phyloP scores from a whole-genome alignment of 176 grass and related monocot species.

The Eremochloa ophiuroides region DNA sequence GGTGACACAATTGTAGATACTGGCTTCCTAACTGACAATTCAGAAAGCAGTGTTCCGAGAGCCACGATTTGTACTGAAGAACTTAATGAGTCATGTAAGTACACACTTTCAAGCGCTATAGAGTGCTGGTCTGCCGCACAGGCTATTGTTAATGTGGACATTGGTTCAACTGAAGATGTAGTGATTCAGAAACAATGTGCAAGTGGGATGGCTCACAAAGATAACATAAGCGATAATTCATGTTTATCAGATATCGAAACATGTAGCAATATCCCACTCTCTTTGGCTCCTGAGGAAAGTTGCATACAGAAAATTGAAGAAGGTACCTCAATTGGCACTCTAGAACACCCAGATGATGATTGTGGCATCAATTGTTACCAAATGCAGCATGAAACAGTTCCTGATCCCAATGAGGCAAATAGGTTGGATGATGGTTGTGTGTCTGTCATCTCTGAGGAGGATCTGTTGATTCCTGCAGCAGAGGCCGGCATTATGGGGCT shows the following conservation, averaged over 20 bases:
- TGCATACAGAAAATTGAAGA: constrained; percentile 35
- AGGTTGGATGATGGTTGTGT: constrained; percentile 48
- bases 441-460: constrained; percentile 43
- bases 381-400: constrained; percentile 35
- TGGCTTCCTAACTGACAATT: constrained; percentile 26
- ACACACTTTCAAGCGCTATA: constrained; percentile 26
- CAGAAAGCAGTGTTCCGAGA: constrained; percentile 41
- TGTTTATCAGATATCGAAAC: constrained; percentile 31
- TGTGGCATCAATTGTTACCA: constrained; percentile 27
- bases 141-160: constrained; percentile 35
- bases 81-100: constrained; percentile 25
- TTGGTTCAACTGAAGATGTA: constrained; percentile 20
- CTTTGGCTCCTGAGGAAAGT: constrained; percentile 17
- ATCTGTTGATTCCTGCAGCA: constrained; percentile 39
- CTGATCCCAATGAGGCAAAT: constrained; percentile 20
- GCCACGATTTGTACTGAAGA: constrained; percentile 15
- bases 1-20: constrained; percentile 43
- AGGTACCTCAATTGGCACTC: constrained; percentile 28
- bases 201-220: constrained; percentile 5
- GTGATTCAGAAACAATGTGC: constrained; percentile 22
- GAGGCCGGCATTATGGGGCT: constrained; percentile 32
- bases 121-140: constrained; percentile 29
- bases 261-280: constrained; percentile 3
- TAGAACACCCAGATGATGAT: constrained; percentile 23
- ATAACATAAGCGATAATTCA: constrained; percentile 17